A percentile compares a stretch with the other conserved stretches of the same genome.
These are phyloP conservation scores for Gossypium sturtianum DNA, from an alignment of 345 rosid genomes.

Conservation along the genomic window DNA sequence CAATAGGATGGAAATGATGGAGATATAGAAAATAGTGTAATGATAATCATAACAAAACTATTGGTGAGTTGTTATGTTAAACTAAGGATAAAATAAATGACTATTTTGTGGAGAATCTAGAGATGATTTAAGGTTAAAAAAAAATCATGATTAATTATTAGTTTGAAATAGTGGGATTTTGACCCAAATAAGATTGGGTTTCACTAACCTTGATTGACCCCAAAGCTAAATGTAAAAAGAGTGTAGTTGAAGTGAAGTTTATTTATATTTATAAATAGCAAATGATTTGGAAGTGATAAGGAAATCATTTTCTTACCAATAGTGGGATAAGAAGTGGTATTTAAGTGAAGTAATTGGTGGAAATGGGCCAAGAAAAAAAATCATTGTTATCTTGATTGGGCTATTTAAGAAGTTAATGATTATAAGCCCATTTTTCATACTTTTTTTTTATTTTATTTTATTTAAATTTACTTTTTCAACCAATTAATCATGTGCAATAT, in stretches of 20 bases:
- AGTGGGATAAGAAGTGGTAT: not conserved
- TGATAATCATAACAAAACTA: not conserved
- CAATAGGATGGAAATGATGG: too few relatives aligned
- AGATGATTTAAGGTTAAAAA: not conserved
- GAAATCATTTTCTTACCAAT: not conserved
- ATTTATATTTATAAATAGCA: not conserved
- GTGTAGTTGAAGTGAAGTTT: slow-evolving; percentile 31
- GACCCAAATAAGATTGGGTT: not conserved
- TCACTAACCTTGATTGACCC: slow-evolving; percentile 1
- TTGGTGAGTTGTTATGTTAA: not conserved
- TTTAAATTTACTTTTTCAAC: not conserved
- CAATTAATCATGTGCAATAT: slow-evolving; percentile 1
- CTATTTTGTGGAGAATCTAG: not conserved
- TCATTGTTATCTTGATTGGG: slow-evolving; percentile 18
- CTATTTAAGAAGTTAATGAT: not conserved
- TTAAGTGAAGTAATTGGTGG: not conserved
- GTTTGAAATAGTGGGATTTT: not conserved
- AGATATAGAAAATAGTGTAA: too few relatives aligned
- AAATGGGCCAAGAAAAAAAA: slow-evolving; percentile 4
- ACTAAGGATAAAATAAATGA: not conserved
- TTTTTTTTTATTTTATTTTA: not conserved
- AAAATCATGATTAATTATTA: not conserved
- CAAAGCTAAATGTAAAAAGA: slow-evolving; percentile 4
- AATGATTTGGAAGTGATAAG: not conserved
- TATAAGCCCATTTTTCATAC: not conserved